Percentiles rank a stretch among this genome's conserved stretches.
These are phyloP conservation scores for Teunomyces kruisii DNA, from an alignment of 805 yeast genomes.

Conservation along the genomic window DNA sequence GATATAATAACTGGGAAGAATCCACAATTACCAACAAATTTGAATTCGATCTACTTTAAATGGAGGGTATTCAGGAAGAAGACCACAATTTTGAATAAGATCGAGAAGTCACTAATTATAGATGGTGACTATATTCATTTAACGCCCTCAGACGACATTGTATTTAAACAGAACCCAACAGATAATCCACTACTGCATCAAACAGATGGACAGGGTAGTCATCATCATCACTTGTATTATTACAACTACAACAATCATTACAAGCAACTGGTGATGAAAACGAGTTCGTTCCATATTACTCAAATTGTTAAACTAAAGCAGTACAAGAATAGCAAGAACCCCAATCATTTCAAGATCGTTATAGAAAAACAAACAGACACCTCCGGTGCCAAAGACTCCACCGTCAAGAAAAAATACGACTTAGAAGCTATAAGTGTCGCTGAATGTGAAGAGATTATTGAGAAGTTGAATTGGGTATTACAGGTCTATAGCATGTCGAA, in stretches of 20 bases:
- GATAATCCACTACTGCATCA: constrained; percentile 29
- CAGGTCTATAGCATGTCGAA: constrained; percentile 47
- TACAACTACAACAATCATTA: constrained; percentile 41
- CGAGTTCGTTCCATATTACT: constrained; percentile 81
- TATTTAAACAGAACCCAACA: constrained; percentile 31
- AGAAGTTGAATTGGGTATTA: constrained; percentile 59
- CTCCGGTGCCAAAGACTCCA: constrained; percentile 45
- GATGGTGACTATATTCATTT: constrained; percentile 95
- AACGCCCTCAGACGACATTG: constrained; percentile 78
- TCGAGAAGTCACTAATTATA: constrained; percentile 79
- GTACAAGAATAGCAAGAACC: constrained; percentile 59
- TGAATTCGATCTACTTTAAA: constrained; percentile 66
- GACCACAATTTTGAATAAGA: constrained; percentile 75
- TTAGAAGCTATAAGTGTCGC: constrained; percentile 66
- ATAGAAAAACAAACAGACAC: constrained; percentile 42
- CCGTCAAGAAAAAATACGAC: constrained; percentile 73
- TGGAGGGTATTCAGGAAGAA: constrained; percentile 90
- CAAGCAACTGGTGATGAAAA: constrained; percentile 74
- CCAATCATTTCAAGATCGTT: constrained; percentile 78
- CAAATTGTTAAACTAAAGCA: constrained; percentile 76
- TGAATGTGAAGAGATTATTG: constrained; percentile 73
- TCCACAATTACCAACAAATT: constrained; percentile 31
- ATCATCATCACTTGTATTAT: constrained; percentile 39
- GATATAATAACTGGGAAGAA: constrained; percentile 29
- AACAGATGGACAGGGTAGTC: constrained; percentile 12